phyloP scores from a whole-genome alignment of 2,329 filamentous ascomycete genomes.

The Nothophoma quercina region DNA sequence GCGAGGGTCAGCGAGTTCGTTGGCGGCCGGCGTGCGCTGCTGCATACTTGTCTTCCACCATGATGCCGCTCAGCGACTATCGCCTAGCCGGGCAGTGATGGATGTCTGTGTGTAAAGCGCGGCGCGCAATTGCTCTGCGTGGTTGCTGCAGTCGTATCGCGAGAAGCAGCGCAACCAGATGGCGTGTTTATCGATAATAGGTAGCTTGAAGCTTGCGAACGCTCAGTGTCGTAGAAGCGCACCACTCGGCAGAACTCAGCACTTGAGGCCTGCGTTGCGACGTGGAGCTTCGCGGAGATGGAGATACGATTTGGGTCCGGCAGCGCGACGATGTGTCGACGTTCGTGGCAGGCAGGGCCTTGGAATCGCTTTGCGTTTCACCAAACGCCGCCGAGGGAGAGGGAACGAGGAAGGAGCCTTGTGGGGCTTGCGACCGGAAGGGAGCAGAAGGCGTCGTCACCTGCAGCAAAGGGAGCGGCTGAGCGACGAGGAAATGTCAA shows the following conservation, averaged over 20 bases:
- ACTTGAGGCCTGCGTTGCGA: conserved; percentile 18
- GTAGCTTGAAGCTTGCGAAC: neutral
- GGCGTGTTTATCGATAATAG: conserved; percentile 15
- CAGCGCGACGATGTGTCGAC: conserved; percentile 2
- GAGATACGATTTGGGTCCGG: neutral
- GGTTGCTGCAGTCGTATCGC: neutral
- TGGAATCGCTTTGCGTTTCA: conserved; percentile 22
- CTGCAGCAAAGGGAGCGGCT: conserved; percentile 8
- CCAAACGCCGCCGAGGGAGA: conserved; percentile 12
- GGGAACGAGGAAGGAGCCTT: conserved; percentile 8
- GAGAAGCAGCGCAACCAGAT: neutral
- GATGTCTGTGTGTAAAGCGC: neutral
- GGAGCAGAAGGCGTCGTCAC: conserved; percentile 5
- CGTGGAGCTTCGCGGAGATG: conserved; percentile 9
- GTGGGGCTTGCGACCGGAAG: too few species aligned
- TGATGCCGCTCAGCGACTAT: conserved; percentile 25
- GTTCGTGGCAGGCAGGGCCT: conserved; percentile 8
- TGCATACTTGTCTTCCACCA: conserved; percentile 53
- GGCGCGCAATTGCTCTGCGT: conserved; percentile 9
- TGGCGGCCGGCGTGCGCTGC: conserved; percentile 8
- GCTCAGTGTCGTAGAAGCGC: neutral
- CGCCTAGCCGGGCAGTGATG: conserved; percentile 14
- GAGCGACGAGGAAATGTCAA: too few species aligned
- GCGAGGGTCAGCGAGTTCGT: conserved; percentile 31
- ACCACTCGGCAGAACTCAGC: conserved; percentile 12